Percentiles rank a stretch among this genome's conserved stretches.
Conservation (phyloP, 176 grass and related monocot species). For the Triticum monococcum region DNA sequence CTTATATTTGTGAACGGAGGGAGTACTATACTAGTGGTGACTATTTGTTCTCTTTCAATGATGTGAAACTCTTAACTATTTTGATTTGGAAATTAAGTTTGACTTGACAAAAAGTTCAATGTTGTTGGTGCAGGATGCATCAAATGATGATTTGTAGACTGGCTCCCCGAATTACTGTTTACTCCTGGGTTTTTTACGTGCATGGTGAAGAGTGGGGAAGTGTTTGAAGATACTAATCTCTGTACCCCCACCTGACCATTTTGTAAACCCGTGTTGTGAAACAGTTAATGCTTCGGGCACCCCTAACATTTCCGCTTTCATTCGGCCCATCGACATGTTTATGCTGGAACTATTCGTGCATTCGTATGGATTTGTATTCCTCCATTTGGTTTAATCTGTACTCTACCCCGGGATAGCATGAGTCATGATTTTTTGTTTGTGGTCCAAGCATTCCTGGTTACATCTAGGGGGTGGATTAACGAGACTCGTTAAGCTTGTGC, state of each 20-base stretch:
- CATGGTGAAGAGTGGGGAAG: slow-evolving; percentile 23
- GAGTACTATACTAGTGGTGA: not conserved
- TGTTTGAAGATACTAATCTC: not conserved
- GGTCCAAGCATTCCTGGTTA: not conserved
- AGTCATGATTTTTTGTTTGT: not conserved
- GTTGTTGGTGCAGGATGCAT: slow-evolving; percentile 46
- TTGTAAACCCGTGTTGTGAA: slow-evolving; percentile 18
- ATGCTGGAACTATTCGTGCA: not conserved
- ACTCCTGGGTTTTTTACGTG: not conserved
- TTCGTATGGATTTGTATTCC: not conserved
- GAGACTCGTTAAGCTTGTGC: no score
- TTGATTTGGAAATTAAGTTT: not conserved
- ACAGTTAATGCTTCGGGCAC: not conserved
- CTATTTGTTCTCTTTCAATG: not conserved
- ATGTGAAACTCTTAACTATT: not conserved
- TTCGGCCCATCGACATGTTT: not conserved
- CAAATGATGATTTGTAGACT: slow-evolving; percentile 33
- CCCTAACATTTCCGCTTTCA: not conserved
- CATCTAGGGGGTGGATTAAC: no score
- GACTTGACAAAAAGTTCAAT: slow-evolving; percentile 2
- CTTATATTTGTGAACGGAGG: no score
- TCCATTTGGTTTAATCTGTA: not conserved
- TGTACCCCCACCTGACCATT: not conserved
- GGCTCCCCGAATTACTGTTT: not conserved
- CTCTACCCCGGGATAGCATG: not conserved